A percentile compares a stretch with the other conserved stretches of the same genome.
Conservation (phyloP, 108 stramenopile species). For the Mediolabrus comicus region DNA sequence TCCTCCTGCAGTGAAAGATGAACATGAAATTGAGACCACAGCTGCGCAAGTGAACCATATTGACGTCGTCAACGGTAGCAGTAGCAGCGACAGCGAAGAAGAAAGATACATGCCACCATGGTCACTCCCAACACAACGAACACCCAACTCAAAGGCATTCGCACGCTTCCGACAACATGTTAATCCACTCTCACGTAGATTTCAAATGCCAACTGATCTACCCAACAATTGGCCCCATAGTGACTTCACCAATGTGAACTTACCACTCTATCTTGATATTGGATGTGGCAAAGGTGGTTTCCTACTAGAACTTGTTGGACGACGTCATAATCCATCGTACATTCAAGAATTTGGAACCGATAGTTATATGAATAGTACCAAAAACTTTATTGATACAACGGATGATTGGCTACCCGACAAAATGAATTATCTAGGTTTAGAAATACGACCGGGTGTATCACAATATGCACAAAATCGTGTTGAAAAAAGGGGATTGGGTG, state of each 20-base stretch:
- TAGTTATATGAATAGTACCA: constrained; percentile 6
- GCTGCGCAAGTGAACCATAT: background rate
- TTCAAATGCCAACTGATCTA: constrained; percentile 62
- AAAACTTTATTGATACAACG: constrained; percentile 10
- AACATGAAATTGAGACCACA: background rate
- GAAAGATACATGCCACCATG: constrained; percentile 36
- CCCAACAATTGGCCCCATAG: constrained; percentile 66
- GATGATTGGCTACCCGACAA: constrained; percentile 16
- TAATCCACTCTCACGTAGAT: constrained; percentile 78
- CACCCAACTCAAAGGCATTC: constrained; percentile 29
- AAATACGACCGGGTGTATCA: constrained; percentile 80
- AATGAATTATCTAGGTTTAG: constrained; percentile 86
- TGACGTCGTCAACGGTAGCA: background rate
- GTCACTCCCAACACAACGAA: constrained; percentile 11
- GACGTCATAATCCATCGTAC: constrained; percentile 5
- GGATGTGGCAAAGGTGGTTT: constrained; percentile 90
- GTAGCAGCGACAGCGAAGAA: background rate
- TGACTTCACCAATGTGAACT: constrained; percentile 52
- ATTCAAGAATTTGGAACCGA: constrained; percentile 6
- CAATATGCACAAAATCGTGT: constrained; percentile 73
- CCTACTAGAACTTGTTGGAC: constrained; percentile 63
- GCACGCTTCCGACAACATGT: constrained; percentile 85
- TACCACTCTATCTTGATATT: constrained; percentile 83
- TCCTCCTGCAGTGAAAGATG: background rate
- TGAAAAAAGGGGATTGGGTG: constrained; percentile 44